phyloP scores from a whole-genome alignment of 208 protist genomes.

The Wallacemonas sp. region DNA sequence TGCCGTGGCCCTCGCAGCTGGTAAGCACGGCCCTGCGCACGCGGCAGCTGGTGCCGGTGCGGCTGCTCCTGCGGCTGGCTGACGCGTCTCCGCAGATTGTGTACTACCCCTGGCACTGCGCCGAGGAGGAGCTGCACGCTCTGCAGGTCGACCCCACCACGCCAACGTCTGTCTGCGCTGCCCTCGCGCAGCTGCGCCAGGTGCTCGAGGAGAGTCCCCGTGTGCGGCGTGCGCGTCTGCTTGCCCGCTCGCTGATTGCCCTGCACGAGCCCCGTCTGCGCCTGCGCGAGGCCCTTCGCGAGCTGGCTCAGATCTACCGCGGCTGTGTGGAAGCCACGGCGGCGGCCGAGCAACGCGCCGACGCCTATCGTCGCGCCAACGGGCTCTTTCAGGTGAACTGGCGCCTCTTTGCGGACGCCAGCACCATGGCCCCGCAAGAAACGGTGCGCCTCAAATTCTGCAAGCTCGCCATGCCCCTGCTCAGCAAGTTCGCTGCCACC shows the following conservation, averaged over 20 bases:
- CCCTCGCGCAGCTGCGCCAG: conserved; percentile 9
- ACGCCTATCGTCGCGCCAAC: background rate
- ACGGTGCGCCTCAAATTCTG: conserved; percentile 1
- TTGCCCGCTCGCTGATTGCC: background rate
- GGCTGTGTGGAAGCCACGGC: background rate
- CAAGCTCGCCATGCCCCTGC: background rate
- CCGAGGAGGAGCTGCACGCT: conserved; percentile 39
- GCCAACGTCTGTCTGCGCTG: background rate
- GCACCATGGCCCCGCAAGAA: background rate
- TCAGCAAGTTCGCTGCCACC: background rate
- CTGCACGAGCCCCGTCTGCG: conserved; percentile 3
- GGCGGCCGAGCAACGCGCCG: background rate
- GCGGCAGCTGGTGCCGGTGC: conserved; percentile 21
- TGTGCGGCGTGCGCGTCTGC: conserved; percentile 6
- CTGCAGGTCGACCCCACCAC: conserved; percentile 4
- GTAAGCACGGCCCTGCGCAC: conserved; percentile 35
- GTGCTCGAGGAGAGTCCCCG: conserved; percentile 2
- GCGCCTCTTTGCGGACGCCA: background rate
- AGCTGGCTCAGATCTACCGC: background rate
- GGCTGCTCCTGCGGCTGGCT: conserved; percentile 55
- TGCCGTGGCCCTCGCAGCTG: conserved; percentile 73
- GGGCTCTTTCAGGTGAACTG: background rate
- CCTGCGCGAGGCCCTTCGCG: background rate
- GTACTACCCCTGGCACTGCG: conserved; percentile 78
- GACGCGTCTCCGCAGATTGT: conserved; percentile 65